phyloP scores from a whole-genome alignment of 768 basidiomycete species.

The Tricholoma hemisulphureum region DNA sequence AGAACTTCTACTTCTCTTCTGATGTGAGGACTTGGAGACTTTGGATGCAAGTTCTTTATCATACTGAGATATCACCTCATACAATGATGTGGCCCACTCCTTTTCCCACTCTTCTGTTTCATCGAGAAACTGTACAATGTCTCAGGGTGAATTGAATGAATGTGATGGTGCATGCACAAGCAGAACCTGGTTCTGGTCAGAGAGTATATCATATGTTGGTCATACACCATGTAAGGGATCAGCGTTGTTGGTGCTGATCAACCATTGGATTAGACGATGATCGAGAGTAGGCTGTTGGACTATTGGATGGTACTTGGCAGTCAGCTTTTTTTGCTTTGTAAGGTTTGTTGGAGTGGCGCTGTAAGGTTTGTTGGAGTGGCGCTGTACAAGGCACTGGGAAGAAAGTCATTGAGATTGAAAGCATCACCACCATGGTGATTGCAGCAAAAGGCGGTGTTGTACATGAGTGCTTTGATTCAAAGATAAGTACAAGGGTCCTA shows the following conservation, averaged over 20 bases:
- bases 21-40: not conserved
- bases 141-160: not conserved
- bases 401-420: not conserved
- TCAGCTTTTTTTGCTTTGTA: no score
- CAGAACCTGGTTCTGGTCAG: not conserved
- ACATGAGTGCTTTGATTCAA: not conserved
- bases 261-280: not conserved
- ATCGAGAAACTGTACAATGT: not conserved
- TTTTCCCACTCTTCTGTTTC: not conserved
- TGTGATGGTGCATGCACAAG: conserved; percentile 12
- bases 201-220: not conserved
- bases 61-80: not conserved
- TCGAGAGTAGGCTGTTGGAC: not conserved
- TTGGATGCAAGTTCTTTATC: not conserved
- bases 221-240: not conserved
- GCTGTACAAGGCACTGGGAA: not conserved
- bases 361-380: no score
- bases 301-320: not conserved
- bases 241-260: not conserved
- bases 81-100: not conserved
- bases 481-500: not conserved
- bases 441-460: not conserved
- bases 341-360: no score
- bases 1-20: no score
- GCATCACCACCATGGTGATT: not conserved